Conservation (phyloP, 2,329 filamentous ascomycete species). For the Penicillium sp. region DNA sequence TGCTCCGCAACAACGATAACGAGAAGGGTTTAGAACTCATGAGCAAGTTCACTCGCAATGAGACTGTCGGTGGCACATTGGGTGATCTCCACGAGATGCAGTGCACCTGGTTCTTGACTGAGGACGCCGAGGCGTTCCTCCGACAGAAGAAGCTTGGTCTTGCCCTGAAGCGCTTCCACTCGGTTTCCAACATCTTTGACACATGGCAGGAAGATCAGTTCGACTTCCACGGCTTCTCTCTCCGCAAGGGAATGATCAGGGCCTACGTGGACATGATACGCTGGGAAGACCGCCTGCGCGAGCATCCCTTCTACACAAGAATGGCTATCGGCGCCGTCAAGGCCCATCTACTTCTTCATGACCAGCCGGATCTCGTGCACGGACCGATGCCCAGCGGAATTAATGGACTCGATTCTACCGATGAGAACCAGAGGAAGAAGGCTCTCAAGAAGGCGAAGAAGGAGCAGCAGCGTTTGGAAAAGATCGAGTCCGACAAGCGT, state of each 20-base stretch:
- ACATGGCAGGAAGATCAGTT: constrained; percentile 98
- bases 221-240: constrained; percentile 95
- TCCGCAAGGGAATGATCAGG: constrained; percentile 93
- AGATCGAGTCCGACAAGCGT: constrained; percentile 76
- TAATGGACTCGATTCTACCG: constrained; percentile 49
- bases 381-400: constrained; percentile 58
- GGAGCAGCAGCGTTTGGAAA: constrained; percentile 69
- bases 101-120: constrained; percentile 93
- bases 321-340: constrained; percentile 78
- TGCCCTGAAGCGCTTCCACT: constrained; percentile 87
- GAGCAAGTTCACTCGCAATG: constrained; percentile 89
- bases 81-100: constrained; percentile 97
- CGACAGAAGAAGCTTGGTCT: constrained; percentile 78
- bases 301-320: constrained; percentile 89
- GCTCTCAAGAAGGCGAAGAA: constrained; percentile 87
- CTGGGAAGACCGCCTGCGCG: constrained; percentile 88
- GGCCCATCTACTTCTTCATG: constrained; percentile 75
- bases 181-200: constrained; percentile 89
- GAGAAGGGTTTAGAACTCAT: constrained; percentile 83
- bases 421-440: constrained; percentile 73
- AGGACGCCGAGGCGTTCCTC: constrained; percentile 87
- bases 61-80: constrained; percentile 81
- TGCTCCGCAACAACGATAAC: constrained; percentile 86
- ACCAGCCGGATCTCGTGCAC: constrained; percentile 67
- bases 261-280: constrained; percentile 94